Conservation (phyloP, 371 early-diverging fungal genomes). For the Syncephalis plumigaleata region DNA sequence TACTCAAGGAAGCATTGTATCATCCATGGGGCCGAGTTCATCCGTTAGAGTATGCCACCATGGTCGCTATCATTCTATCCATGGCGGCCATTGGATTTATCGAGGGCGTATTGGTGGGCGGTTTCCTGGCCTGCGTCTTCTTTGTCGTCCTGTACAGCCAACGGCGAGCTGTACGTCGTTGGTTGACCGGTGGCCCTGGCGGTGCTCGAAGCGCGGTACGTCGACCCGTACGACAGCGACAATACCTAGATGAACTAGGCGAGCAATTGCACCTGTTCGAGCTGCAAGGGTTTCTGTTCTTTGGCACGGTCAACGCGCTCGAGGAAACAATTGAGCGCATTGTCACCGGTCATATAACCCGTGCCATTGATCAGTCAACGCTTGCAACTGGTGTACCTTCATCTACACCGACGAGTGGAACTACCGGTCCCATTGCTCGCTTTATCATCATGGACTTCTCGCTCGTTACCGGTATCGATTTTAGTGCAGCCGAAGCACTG, state of each 20-base stretch:
- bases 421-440: slow-evolving; percentile 42
- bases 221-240: slow-evolving; percentile 70
- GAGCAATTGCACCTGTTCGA: slow-evolving; percentile 72
- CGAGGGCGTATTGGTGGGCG: slow-evolving; percentile 84
- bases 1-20: slow-evolving; percentile 71
- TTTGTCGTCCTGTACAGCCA: slow-evolving; percentile 77
- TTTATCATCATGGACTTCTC: slow-evolving; percentile 77
- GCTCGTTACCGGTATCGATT: slow-evolving; percentile 82
- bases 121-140: slow-evolving; percentile 82
- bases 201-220: slow-evolving; percentile 69
- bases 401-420: slow-evolving; percentile 48
- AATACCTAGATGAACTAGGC: slow-evolving; percentile 63
- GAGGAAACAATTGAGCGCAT: slow-evolving; percentile 49
- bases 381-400: no score
- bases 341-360: slow-evolving; percentile 11
- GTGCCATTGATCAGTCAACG: no score
- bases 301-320: slow-evolving; percentile 81
- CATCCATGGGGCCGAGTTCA: slow-evolving; percentile 78
- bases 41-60: slow-evolving; percentile 78
- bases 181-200: slow-evolving; percentile 46
- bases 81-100: slow-evolving; percentile 87
- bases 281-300: slow-evolving; percentile 86
- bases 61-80: slow-evolving; percentile 57
- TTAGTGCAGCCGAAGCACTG: slow-evolving; percentile 87
- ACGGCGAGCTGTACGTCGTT: slow-evolving; percentile 56